phyloP scores from a whole-genome alignment of 495 filamentous ascomycete genomes.

The Aspergillus indologenus region DNA sequence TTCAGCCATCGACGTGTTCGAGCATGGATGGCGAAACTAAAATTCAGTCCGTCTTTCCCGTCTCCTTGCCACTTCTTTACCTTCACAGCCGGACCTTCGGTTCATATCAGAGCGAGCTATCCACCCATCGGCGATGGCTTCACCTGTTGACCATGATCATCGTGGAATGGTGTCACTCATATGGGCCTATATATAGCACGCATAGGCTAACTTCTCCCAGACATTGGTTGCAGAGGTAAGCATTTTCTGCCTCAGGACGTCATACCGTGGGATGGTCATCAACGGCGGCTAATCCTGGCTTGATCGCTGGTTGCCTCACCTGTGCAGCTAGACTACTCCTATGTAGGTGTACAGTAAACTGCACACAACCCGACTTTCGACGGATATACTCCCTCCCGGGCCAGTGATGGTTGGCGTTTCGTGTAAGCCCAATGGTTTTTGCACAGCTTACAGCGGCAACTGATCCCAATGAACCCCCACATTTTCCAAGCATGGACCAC shows the following conservation, averaged over 20 bases:
- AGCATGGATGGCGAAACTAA: background rate
- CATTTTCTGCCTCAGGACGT: conserved; percentile 6
- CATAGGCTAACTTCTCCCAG: background rate
- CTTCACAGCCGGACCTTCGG: background rate
- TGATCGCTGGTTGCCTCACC: background rate
- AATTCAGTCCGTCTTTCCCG: background rate
- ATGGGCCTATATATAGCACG: background rate
- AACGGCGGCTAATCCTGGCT: conserved; percentile 14
- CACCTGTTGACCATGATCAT: background rate
- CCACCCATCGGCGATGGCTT: background rate
- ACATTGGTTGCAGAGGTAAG: background rate
- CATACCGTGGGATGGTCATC: conserved; percentile 14
- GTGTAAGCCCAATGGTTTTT: background rate
- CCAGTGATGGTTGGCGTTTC: background rate
- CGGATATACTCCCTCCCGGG: background rate
- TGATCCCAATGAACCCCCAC: background rate
- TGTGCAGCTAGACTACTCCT: background rate
- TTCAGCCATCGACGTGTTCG: background rate
- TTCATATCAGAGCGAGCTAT: background rate
- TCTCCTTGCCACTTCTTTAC: background rate
- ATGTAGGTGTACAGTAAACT: background rate
- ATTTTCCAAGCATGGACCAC: background rate
- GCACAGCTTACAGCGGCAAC: background rate
- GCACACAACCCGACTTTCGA: too few species aligned
- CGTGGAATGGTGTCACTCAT: background rate